These are phyloP conservation scores for Nakataea oryzae DNA, from an alignment of 2,329 filamentous ascomycete genomes.

Conservation along the genomic window DNA sequence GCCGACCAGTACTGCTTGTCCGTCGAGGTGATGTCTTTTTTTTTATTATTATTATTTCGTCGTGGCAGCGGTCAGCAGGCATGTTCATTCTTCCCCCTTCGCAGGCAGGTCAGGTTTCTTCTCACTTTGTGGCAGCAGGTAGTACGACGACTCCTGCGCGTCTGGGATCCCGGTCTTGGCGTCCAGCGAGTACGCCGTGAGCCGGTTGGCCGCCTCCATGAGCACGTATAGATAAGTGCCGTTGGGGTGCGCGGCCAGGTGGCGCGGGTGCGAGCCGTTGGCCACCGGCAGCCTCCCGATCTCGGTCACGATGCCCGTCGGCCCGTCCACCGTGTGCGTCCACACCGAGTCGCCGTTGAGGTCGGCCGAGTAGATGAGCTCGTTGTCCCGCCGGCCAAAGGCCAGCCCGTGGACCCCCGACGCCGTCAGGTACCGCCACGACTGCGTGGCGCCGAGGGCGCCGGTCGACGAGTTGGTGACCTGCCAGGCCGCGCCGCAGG, in stretches of 20 bases:
- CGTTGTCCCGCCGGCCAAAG: slow-evolving; percentile 1
- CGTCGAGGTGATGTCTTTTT: slow-evolving; percentile 3
- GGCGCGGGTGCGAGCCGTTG: slow-evolving; percentile 7
- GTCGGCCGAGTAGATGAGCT: slow-evolving; percentile 12
- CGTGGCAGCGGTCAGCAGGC: background rate
- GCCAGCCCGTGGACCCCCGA: slow-evolving; percentile 13
- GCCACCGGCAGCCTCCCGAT: background rate
- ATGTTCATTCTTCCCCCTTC: background rate
- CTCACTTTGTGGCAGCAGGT: slow-evolving; percentile 8
- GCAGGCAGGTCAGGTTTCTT: background rate
- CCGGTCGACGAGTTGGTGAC: slow-evolving; percentile 1
- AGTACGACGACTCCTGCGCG: slow-evolving; percentile 3
- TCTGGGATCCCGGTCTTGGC: slow-evolving; percentile 1
- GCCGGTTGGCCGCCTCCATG: slow-evolving; percentile 9
- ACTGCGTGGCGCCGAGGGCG: slow-evolving; percentile 3
- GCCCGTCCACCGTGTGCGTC: slow-evolving; percentile 9
- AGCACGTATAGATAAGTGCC: slow-evolving; percentile 11
- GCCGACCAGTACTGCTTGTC: slow-evolving; percentile 10
- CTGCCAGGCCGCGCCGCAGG: slow-evolving; percentile 11
- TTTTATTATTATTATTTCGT: too few relatives aligned
- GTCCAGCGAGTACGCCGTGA: slow-evolving; percentile 7
- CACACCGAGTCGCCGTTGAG: slow-evolving; percentile 11
- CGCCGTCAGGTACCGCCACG: slow-evolving; percentile 8
- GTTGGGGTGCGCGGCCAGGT: slow-evolving; percentile 8
- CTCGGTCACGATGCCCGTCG: slow-evolving; percentile 4